A percentile compares a stretch with the other conserved stretches of the same genome.
phyloP scores from a whole-genome alignment of 495 filamentous ascomycete species.

The Paragyromitra xinjiangensis region DNA sequence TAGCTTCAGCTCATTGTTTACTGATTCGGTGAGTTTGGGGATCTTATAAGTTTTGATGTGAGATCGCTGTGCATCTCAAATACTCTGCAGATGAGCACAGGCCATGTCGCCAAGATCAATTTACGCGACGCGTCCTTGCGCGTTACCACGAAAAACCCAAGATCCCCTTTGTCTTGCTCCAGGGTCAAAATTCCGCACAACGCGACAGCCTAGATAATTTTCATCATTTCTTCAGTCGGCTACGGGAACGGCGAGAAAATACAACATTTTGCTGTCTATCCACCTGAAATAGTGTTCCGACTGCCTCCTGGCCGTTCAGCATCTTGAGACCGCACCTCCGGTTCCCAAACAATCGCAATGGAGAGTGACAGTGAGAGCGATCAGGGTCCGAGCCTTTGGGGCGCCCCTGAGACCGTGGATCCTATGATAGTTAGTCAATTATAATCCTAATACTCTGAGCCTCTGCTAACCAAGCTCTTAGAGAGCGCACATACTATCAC shows the following conservation, averaged over 20 bases:
- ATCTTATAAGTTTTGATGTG: neutral
- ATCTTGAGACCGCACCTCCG: neutral
- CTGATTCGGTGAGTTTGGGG: neutral
- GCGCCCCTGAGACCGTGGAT: conserved; percentile 48
- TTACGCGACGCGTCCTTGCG: conserved; percentile 39
- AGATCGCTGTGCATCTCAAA: conserved; percentile 25
- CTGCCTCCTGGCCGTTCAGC: neutral
- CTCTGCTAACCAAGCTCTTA: conserved; percentile 24
- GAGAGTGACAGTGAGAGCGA: conserved; percentile 32
- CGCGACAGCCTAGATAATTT: neutral
- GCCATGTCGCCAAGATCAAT: conserved; percentile 38
- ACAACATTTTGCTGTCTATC: neutral
- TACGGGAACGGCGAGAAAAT: neutral
- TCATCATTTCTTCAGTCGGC: neutral
- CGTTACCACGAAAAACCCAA: conserved; percentile 13
- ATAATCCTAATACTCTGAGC: neutral
- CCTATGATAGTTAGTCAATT: conserved; percentile 40
- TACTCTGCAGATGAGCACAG: conserved; percentile 36
- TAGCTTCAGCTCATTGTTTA: neutral
- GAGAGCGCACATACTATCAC: conserved; percentile 49
- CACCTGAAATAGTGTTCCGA: neutral
- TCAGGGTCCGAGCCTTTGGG: conserved; percentile 1
- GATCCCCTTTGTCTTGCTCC: neutral
- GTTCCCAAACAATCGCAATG: conserved; percentile 8
- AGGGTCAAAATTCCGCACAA: neutral